phyloP scores from a whole-genome alignment of 129 eudicot species.

The Glebionis coronaria region DNA sequence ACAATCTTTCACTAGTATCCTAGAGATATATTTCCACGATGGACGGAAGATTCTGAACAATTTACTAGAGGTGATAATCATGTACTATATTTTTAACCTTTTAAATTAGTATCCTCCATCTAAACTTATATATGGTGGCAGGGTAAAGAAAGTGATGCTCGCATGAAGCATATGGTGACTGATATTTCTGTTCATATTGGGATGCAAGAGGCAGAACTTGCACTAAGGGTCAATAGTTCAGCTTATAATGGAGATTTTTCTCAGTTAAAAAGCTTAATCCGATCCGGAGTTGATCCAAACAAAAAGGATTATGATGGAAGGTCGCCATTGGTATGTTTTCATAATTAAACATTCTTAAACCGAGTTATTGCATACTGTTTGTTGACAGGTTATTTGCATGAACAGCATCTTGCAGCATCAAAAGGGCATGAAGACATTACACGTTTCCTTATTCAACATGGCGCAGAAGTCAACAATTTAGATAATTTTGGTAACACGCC shows the following conservation, averaged over 20 bases:
- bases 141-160: constrained; percentile 62
- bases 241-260: constrained; percentile 77
- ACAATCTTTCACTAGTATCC: constrained; percentile 71
- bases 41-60: constrained; percentile 72
- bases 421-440: constrained; percentile 67
- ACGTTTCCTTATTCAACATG: constrained; percentile 65
- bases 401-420: constrained; percentile 95
- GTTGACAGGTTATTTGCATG: constrained; percentile 13
- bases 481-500: constrained; percentile 89
- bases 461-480: constrained; percentile 48
- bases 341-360: background rate
- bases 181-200: constrained; percentile 72
- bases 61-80: constrained; percentile 66
- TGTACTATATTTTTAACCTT: background rate
- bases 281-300: constrained; percentile 96
- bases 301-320: constrained; percentile 90
- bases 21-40: constrained; percentile 86
- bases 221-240: constrained; percentile 78
- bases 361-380: background rate
- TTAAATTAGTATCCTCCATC: background rate
- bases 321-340: constrained; percentile 72
- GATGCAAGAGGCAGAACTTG: constrained; percentile 87
- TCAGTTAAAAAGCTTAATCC: constrained; percentile 71
- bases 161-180: constrained; percentile 68
- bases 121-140: constrained; percentile 30